Conservation (phyloP, 306 rosid genomes). For the Luffa acutangula region DNA sequence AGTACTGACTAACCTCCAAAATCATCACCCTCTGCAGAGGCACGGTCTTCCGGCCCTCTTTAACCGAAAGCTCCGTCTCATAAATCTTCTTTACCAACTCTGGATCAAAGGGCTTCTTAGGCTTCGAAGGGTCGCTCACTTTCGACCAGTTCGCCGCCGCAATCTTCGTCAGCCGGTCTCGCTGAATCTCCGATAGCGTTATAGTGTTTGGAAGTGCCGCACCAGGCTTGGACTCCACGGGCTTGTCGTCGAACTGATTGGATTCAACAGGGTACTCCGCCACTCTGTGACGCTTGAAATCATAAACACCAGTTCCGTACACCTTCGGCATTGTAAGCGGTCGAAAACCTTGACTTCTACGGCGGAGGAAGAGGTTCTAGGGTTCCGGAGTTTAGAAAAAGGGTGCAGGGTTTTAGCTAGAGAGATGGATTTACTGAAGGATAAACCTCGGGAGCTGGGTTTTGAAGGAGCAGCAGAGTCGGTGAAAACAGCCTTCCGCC, state of each 20-base stretch:
- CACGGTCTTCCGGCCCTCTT: constrained; percentile 59
- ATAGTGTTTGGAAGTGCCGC: constrained; percentile 49
- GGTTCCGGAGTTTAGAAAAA: not conserved
- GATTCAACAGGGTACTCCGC: constrained; percentile 75
- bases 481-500: not conserved
- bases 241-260: constrained; percentile 27
- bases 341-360: not conserved
- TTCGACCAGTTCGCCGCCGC: constrained; percentile 72
- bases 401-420: constrained; percentile 3
- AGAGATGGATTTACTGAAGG: not conserved
- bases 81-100: constrained; percentile 68
- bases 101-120: constrained; percentile 41
- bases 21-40: constrained; percentile 93
- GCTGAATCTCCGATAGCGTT: constrained; percentile 79
- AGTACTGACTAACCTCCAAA: constrained; percentile 86
- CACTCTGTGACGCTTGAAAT: constrained; percentile 87
- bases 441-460: not conserved
- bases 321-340: constrained; percentile 54
- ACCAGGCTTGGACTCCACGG: constrained; percentile 46
- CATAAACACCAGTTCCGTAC: constrained; percentile 71
- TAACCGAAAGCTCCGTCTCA: constrained; percentile 51
- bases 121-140: constrained; percentile 21
- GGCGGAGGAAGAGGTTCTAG: not conserved
- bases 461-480: not conserved
- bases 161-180: constrained; percentile 77